These are phyloP conservation scores for Globomyces pollinis-pini DNA, from an alignment of 192 early-diverging fungal genomes.

Conservation along the genomic window DNA sequence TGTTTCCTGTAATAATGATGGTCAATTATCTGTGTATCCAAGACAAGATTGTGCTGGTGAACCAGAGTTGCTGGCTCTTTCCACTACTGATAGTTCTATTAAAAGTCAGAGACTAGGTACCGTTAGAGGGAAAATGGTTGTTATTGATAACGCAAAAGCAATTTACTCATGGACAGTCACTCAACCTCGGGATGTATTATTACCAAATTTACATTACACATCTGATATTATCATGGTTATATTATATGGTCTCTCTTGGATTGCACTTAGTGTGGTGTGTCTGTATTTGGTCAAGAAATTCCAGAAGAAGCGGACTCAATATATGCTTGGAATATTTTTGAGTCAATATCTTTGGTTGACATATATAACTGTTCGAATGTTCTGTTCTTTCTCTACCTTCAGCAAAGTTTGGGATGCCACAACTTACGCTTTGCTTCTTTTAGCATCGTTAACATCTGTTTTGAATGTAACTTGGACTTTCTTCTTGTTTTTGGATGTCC, in stretches of 20 bases:
- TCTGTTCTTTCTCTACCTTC: neutral
- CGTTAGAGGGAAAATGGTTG: neutral
- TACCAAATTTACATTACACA: neutral
- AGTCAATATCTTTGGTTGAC: neutral
- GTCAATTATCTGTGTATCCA: neutral
- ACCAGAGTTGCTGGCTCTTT: neutral
- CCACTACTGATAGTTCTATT: neutral
- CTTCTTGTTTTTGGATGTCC: neutral
- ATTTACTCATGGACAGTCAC: neutral
- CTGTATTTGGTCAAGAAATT: neutral
- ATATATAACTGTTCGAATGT: neutral
- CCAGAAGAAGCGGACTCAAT: neutral
- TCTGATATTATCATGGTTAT: neutral
- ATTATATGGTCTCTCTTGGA: neutral
- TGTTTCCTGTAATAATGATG: neutral
- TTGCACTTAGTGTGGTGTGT: too few relatives aligned
- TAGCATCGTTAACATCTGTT: constrained; percentile 1
- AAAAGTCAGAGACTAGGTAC: neutral
- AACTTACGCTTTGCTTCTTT: neutral
- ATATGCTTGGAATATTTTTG: neutral
- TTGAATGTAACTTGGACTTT: neutral
- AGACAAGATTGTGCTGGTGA: neutral
- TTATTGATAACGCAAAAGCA: neutral
- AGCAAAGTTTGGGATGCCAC: neutral
- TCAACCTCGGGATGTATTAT: neutral